Evolutionary conservation across 2,329 filamentous ascomycete species (phyloP), one percentile per base, ranked within the genome.

Genomic region (Penicillium sp.): DNA sequence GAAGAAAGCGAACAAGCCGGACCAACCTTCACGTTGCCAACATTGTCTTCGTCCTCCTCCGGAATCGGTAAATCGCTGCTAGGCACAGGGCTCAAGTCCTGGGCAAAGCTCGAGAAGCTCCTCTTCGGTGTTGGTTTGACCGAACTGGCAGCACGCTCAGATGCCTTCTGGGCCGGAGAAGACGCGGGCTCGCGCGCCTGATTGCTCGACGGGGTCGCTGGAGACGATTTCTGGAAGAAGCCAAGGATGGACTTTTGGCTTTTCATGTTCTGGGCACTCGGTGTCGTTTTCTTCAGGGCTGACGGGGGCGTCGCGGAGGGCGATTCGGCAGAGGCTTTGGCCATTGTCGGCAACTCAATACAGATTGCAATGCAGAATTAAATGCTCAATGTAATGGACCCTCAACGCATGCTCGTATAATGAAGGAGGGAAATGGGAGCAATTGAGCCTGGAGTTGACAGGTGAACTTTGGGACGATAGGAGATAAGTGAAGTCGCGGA

Each of bases 21-120:
- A 42, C 67, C 69, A 50, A 72, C 71, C 55, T 72, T 56, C 9
- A 52, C 61, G 38, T 66, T 66, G 47, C 75, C 75, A 48, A 28
- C 55, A 48, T 47, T 48, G 18, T 56, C 59, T 13, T 81, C 76
- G 54, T 86, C 84, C 59, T 87, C 82, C 55, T 88, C 83, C 0
- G 85, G 83, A 46, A 86, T 82, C 24, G 82, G 68, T 31, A 79
- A 80, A 70, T 95, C 89, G 70, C 89, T 95, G 69, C 88, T 95
- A 4, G 89, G 86, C 5, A 86, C 80, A 4, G 89, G 89, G 0
- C 89, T 91, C 50, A 85, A 73, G 50, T 76, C 77, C 32, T 75
- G 72, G 50, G 61, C 71, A 51, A 61, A 71, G 60, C 62, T 75
- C 61, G 58, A 67, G 55, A 55, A 66, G 59, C 55, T 64, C 49